These are phyloP conservation scores for Globisporangium cystogenes DNA, from an alignment of 352 stramenopile species.

Conservation along the genomic window DNA sequence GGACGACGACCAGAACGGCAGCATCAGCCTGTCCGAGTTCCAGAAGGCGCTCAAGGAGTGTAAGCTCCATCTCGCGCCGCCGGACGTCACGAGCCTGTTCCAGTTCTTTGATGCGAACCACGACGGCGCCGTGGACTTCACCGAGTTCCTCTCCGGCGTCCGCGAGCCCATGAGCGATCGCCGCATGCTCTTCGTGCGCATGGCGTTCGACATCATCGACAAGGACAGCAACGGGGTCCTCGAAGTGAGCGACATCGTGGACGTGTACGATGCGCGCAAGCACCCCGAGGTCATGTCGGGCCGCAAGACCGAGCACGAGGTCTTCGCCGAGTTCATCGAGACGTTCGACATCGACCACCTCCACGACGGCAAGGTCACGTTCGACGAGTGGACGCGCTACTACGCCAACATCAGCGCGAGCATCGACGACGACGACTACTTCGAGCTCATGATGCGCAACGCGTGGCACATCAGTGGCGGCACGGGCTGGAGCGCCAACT, in stretches of 20 bases:
- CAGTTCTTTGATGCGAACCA: constrained; percentile 85
- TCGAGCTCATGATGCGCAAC: constrained; percentile 91
- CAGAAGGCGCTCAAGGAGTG: constrained; percentile 54
- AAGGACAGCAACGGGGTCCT: constrained; percentile 68
- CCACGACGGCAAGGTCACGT: constrained; percentile 52
- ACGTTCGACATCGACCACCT: constrained; percentile 57
- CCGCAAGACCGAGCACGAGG: constrained; percentile 68
- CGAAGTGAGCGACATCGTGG: constrained; percentile 62
- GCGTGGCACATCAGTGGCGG: constrained; percentile 63
- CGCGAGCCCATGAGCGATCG: constrained; percentile 77
- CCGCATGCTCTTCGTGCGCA: constrained; percentile 71
- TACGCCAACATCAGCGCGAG: constrained; percentile 86
- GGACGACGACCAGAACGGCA: constrained; percentile 69
- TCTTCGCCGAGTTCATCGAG: constrained; percentile 79
- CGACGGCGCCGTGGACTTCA: constrained; percentile 73
- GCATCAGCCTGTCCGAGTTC: constrained; percentile 71
- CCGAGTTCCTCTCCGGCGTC: constrained; percentile 83
- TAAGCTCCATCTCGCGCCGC: constrained; percentile 40
- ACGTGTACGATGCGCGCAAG: constrained; percentile 73
- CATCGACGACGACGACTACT: constrained; percentile 92
- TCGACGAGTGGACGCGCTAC: constrained; percentile 76
- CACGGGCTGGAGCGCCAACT: constrained; percentile 47
- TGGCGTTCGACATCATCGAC: constrained; percentile 88
- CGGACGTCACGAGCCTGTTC: constrained; percentile 64
- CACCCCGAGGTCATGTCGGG: constrained; percentile 83